phyloP scores from a whole-genome alignment of 1,284 basidiomycete genomes.

The Moesziomyces sp. region DNA sequence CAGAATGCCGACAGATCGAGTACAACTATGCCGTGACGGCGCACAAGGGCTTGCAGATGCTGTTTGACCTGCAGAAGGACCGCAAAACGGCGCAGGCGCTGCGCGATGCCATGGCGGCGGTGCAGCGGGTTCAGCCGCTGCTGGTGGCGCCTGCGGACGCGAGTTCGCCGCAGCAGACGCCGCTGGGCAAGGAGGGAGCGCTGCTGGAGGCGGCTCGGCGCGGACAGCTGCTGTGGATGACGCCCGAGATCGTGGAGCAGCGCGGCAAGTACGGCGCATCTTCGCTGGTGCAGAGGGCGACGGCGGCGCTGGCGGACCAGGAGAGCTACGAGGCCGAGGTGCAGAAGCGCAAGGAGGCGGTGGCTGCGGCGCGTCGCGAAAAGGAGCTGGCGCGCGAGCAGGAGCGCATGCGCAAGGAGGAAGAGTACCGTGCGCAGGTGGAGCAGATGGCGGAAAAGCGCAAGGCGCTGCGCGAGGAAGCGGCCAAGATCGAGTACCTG shows the following conservation, averaged over 20 bases:
- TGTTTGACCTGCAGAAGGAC: conserved; percentile 58
- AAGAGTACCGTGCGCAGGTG: conserved; percentile 51
- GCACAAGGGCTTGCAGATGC: conserved; percentile 64
- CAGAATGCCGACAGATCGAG: conserved; percentile 51
- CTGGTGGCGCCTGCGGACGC: conserved; percentile 26
- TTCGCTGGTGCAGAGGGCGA: conserved; percentile 52
- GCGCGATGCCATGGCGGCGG: conserved; percentile 50
- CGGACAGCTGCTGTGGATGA: conserved; percentile 58
- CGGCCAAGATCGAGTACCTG: conserved; percentile 58
- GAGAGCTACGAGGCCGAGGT: conserved; percentile 54
- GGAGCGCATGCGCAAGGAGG: conserved; percentile 54
- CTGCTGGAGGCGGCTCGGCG: conserved; percentile 54
- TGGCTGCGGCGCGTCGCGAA: conserved; percentile 50
- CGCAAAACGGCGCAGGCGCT: conserved; percentile 49
- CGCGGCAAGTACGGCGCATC: conserved; percentile 62
- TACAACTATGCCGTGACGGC: conserved; percentile 65
- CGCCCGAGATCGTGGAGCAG: conserved; percentile 64
- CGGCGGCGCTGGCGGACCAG: conserved; percentile 51
- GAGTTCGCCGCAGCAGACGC: conserved; percentile 13
- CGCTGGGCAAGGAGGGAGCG: conserved; percentile 29
- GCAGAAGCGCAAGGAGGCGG: conserved; percentile 43
- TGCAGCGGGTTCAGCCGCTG: conserved; percentile 48
- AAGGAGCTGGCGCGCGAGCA: conserved; percentile 56
- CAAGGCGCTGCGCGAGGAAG: conserved; percentile 55
- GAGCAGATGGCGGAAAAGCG: conserved; percentile 61